Evolutionary conservation across 345 rosid genomes (phyloP).

Genomic region (rapeseed (Brassica napus)): DNA sequence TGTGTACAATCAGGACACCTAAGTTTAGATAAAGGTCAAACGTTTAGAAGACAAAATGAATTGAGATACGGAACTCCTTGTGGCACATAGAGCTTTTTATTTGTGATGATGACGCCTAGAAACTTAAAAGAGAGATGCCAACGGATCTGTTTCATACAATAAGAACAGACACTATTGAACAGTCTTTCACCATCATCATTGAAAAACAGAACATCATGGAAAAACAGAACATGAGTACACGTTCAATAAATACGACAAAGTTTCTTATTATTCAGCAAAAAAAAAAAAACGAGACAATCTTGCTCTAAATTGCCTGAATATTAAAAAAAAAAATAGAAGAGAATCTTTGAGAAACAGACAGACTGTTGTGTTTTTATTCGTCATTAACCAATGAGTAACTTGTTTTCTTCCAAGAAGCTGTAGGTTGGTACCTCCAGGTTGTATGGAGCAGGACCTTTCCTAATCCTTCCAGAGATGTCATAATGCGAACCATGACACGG

Average conservation of each 20-base stretch:
- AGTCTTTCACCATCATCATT: neutral
- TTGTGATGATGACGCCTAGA: neutral
- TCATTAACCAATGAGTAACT: constrained; percentile 61
- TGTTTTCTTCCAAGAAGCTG: constrained; percentile 82
- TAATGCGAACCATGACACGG: constrained; percentile 98
- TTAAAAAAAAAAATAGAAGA: neutral
- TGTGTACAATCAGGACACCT: neutral
- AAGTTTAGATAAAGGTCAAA: neutral
- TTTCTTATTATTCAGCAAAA: constrained; percentile 34
- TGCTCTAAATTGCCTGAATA: constrained; percentile 3
- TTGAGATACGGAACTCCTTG: neutral
- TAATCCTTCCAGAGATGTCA: constrained; percentile 87
- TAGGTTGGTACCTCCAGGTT: constrained; percentile 92
- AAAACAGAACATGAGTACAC: constrained; percentile 5
- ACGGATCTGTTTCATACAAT: neutral
- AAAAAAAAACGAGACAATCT: constrained; percentile 16
- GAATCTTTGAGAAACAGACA: neutral
- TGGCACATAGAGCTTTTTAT: neutral
- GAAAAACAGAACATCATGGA: neutral
- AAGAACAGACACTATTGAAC: constrained; percentile 1
- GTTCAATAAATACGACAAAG: constrained; percentile 29
- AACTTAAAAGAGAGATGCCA: neutral
- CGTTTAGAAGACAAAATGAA: neutral
- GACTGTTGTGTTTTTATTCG: neutral
- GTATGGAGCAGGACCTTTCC: constrained; percentile 95